Evolutionary conservation across 805 yeast species (phyloP).

Genomic region (Huiozyma sinensis): DNA sequence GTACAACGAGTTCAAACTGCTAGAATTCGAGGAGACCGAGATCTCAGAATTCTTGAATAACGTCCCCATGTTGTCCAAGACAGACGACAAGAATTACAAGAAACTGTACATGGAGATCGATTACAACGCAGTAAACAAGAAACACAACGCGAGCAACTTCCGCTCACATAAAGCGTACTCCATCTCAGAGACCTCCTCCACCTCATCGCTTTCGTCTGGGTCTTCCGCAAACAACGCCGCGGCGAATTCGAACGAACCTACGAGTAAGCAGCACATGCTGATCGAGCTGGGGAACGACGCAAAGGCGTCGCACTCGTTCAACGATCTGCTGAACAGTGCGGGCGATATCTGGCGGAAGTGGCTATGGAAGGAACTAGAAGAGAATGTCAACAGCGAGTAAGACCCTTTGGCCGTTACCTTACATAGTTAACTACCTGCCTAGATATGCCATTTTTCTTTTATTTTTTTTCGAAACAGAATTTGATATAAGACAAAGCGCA

Average conservation of each 20-base stretch:
- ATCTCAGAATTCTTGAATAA: conserved; percentile 66
- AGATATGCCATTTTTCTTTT: not conserved
- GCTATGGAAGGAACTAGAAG: conserved; percentile 53
- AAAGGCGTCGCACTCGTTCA: conserved; percentile 48
- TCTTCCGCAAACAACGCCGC: not conserved
- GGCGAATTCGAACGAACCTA: not conserved
- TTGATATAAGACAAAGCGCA: not conserved
- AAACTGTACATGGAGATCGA: conserved; percentile 13
- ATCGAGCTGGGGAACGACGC: conserved; percentile 32
- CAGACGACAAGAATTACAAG: conserved; percentile 25
- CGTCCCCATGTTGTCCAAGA: conserved; percentile 26
- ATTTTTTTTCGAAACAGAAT: not conserved
- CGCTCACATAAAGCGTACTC: conserved; percentile 1
- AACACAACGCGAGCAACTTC: not conserved
- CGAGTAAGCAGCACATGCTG: conserved; percentile 13
- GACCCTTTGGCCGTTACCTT: not conserved
- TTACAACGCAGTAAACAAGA: not conserved
- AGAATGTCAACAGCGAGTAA: conserved; percentile 18
- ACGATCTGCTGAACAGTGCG: conserved; percentile 62
- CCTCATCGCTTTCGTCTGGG: conserved; percentile 6
- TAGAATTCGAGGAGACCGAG: conserved; percentile 86
- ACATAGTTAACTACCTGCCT: not conserved
- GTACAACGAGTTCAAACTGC: conserved; percentile 63
- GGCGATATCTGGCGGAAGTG: conserved; percentile 86
- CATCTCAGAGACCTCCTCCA: conserved; percentile 5